Percentiles rank a stretch among this genome's conserved stretches.
Conservation (phyloP, 345 rosid genomes). For the Eucalyptus victrix region DNA sequence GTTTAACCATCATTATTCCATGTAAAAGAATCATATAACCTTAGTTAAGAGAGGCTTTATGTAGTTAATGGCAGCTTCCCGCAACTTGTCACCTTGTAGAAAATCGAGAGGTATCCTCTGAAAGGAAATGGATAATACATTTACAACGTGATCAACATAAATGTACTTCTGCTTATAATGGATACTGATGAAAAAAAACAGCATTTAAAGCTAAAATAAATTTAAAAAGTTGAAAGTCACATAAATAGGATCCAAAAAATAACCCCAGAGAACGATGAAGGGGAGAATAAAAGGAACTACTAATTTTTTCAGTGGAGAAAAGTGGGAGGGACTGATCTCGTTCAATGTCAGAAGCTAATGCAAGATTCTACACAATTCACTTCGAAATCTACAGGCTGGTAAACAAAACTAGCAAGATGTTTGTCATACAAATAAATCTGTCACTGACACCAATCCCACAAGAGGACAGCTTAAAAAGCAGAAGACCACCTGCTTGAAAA, state of each 20-base stretch:
- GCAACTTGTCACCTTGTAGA: slow-evolving; percentile 71
- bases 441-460: neutral
- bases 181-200: neutral
- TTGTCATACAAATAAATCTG: neutral
- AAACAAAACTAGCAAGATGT: neutral
- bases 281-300: neutral
- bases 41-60: slow-evolving; percentile 80
- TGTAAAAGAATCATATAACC: slow-evolving; percentile 17
- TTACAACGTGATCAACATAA: neutral
- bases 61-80: slow-evolving; percentile 71
- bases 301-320: neutral
- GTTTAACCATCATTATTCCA: neutral
- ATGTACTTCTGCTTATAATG: neutral
- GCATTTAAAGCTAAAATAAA: neutral
- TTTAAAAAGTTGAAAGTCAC: neutral
- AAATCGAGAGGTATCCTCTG: slow-evolving; percentile 98
- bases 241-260: neutral
- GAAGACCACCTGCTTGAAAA: neutral
- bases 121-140: slow-evolving; percentile 1
- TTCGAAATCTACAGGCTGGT: neutral
- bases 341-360: neutral
- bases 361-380: neutral
- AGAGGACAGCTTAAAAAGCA: neutral
- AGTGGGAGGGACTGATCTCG: neutral
- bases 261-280: neutral